Conservation (phyloP, 2,329 filamentous ascomycete genomes). For the Penicillium hordei region DNA sequence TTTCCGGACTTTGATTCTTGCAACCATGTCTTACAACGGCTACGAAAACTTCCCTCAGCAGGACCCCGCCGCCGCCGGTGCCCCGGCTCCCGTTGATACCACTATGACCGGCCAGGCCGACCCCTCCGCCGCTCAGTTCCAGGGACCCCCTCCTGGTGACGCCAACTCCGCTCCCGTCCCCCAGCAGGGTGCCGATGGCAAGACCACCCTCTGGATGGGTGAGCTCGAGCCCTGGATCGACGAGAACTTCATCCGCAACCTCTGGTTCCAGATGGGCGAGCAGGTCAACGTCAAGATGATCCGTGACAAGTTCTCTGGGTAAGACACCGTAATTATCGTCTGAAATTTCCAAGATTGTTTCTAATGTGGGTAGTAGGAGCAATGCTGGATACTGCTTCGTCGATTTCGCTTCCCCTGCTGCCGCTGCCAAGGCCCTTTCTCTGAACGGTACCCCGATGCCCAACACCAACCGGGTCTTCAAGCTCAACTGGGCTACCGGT, state of each 20-base stretch:
- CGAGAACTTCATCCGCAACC: conserved; percentile 94
- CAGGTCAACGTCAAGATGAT: conserved; percentile 99
- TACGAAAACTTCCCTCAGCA: conserved; percentile 65
- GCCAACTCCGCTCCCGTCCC: conserved; percentile 44
- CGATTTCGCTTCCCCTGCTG: conserved; percentile 79
- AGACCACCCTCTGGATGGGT: conserved; percentile 76
- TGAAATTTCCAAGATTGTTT: conserved; percentile 24
- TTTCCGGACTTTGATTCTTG: conserved; percentile 25
- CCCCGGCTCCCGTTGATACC: conserved; percentile 51
- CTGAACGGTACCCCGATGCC: conserved; percentile 87
- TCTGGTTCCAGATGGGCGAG: conserved; percentile 92
- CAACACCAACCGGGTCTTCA: conserved; percentile 93
- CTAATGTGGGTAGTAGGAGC: conserved; percentile 57
- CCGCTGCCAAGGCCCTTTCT: conserved; percentile 85
- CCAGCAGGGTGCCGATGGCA: conserved; percentile 54
- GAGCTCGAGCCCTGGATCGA: conserved; percentile 99
- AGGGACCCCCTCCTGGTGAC: conserved; percentile 49
- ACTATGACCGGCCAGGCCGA: conserved; percentile 60
- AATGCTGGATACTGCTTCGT: conserved; percentile 99
- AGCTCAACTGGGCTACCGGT: conserved; percentile 98
- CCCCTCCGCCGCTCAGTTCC: conserved; percentile 52
- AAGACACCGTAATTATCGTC: conserved; percentile 37
- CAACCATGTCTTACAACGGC: conserved; percentile 65
- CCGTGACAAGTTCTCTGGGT: conserved; percentile 98
- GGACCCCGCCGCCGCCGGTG: conserved; percentile 49